Percentiles rank a stretch among this genome's conserved stretches.
phyloP scores from a whole-genome alignment of 768 basidiomycete genomes.

The Hirschioporus abietinus region DNA sequence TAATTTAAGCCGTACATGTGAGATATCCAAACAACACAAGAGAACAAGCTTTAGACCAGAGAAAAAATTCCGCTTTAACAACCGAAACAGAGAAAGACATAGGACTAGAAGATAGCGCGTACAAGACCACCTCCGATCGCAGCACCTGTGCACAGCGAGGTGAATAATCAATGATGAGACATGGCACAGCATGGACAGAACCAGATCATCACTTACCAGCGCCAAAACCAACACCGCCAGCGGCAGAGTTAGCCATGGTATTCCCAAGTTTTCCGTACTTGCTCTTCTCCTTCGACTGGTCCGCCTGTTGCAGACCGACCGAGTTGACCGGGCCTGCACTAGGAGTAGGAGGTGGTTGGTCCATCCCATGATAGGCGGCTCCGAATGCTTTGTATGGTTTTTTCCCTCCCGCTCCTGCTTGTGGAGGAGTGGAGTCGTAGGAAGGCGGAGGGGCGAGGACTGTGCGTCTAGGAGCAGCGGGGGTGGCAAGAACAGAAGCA shows the following conservation, averaged over 20 bases:
- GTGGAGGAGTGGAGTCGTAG: slow-evolving; percentile 1
- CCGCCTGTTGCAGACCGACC: slow-evolving; percentile 39
- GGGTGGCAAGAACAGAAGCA: slow-evolving; percentile 11
- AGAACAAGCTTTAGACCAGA: background rate
- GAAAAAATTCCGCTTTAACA: background rate
- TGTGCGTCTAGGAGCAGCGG: background rate
- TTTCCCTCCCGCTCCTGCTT: slow-evolving; percentile 15
- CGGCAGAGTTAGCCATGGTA: slow-evolving; percentile 40
- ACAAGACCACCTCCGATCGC: slow-evolving; percentile 49
- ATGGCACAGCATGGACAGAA: slow-evolving; percentile 7
- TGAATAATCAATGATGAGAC: slow-evolving; percentile 3
- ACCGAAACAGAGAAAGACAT: background rate
- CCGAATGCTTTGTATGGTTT: slow-evolving; percentile 33
- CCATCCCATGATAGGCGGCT: slow-evolving; percentile 29
- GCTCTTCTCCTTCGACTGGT: slow-evolving; percentile 44
- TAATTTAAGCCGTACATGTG: background rate
- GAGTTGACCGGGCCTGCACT: slow-evolving; percentile 18
- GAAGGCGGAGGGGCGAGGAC: background rate
- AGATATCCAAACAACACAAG: background rate
- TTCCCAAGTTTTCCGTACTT: slow-evolving; percentile 53
- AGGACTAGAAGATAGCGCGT: slow-evolving; percentile 38
- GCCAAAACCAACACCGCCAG: slow-evolving; percentile 72
- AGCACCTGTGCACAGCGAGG: slow-evolving; percentile 29
- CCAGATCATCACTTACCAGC: slow-evolving; percentile 44
- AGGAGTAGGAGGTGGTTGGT: slow-evolving; percentile 25